phyloP scores from a whole-genome alignment of 768 basidiomycete species.

The Boletus reticuloceps region DNA sequence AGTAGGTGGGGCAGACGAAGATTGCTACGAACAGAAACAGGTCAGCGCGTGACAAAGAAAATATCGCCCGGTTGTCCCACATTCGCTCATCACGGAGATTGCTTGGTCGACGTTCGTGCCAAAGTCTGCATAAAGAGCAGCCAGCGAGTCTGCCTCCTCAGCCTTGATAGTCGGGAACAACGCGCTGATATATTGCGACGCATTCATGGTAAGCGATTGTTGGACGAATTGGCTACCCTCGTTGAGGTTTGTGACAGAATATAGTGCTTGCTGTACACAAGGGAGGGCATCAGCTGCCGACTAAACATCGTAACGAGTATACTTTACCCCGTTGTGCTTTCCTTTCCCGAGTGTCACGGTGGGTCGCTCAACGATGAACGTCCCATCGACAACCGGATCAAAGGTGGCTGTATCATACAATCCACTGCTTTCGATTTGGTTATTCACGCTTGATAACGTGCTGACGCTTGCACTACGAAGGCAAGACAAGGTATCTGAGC shows the following conservation, averaged over 20 bases:
- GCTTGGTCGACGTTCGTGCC: conserved; percentile 36
- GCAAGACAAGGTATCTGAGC: conserved; percentile 37
- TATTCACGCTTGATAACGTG: conserved; percentile 27
- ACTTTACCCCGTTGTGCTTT: conserved; percentile 33
- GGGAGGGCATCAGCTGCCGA: neutral
- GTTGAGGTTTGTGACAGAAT: conserved; percentile 37
- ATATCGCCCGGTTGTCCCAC: conserved; percentile 19
- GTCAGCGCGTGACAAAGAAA: neutral
- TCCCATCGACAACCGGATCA: conserved; percentile 37
- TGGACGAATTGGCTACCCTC: conserved; percentile 41
- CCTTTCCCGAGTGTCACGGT: conserved; percentile 27
- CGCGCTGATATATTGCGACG: conserved; percentile 32
- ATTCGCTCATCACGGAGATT: conserved; percentile 38
- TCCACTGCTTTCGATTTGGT: conserved; percentile 20
- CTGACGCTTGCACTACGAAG: conserved; percentile 30
- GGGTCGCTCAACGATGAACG: conserved; percentile 34
- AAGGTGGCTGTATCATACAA: conserved; percentile 31
- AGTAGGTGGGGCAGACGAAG: conserved; percentile 46
- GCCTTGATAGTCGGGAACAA: conserved; percentile 40
- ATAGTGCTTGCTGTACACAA: conserved; percentile 23
- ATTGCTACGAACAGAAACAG: conserved; percentile 30
- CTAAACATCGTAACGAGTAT: neutral
- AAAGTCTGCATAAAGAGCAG: conserved; percentile 28
- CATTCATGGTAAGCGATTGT: conserved; percentile 17
- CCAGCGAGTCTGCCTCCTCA: conserved; percentile 23